These are phyloP conservation scores for Bryopsis sp. DNA, from an alignment of 139 green algal species.

Conservation along the genomic window DNA sequence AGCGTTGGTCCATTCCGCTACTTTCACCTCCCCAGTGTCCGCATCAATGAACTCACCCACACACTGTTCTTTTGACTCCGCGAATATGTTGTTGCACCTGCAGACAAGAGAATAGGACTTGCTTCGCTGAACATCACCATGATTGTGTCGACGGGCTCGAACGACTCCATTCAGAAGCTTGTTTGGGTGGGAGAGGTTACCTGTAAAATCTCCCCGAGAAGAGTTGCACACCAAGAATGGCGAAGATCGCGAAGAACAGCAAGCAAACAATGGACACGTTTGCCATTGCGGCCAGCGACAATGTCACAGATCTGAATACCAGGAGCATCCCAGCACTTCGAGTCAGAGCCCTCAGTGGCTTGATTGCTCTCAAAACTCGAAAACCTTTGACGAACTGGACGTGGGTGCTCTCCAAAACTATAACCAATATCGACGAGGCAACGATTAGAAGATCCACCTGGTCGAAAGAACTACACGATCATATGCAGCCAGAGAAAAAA, in stretches of 20 bases:
- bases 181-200: neutral
- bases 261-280: constrained; percentile 66
- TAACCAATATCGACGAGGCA: constrained; percentile 35
- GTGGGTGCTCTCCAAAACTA: constrained; percentile 28
- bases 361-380: constrained; percentile 54
- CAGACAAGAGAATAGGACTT: neutral
- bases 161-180: neutral
- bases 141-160: too few relatives aligned
- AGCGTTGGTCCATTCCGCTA: constrained; percentile 40
- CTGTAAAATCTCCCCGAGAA: constrained; percentile 40
- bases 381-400: constrained; percentile 35
- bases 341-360: constrained; percentile 63
- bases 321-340: constrained; percentile 60
- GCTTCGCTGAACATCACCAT: too few relatives aligned
- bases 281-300: constrained; percentile 54
- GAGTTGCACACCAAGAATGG: constrained; percentile 73
- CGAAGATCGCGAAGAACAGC: constrained; percentile 77
- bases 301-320: constrained; percentile 48
- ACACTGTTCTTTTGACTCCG: constrained; percentile 27
- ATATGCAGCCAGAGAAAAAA: neutral
- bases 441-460: constrained; percentile 69
- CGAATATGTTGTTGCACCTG: constrained; percentile 60
- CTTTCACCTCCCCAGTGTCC: constrained; percentile 4
- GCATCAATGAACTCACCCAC: neutral
- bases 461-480: neutral